Evolutionary conservation across 2,329 filamentous ascomycete species (phyloP), one percentile per base, ranked within the genome.

Genomic region (Colletotrichum sublineola): DNA sequence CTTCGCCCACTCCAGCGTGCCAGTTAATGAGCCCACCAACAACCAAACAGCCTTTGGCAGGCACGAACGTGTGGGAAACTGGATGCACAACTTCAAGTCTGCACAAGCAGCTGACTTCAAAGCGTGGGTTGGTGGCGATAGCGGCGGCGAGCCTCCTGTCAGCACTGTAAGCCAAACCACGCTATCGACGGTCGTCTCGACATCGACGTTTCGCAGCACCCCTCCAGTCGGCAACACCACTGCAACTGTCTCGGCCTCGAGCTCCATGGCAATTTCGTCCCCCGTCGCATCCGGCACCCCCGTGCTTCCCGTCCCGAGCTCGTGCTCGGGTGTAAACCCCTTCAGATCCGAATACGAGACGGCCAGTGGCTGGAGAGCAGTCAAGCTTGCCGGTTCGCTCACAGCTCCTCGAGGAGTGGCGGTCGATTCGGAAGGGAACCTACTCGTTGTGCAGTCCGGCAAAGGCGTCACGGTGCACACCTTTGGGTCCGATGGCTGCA

Each of bases 11-110:
- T 82, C 82, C 2, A 74, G 76, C 18, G 78, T 76, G 1, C 80
- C 82, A 6, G 82, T 84, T 12, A 80, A 84, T 63, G 77, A 79
- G 24, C 84, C 84, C 1, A 63, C 74, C 20, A 79, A 80, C 76
- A 76, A 76, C 31, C 78, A 80, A 14, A 79, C 81, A 4, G 76
- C 76, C 29, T 86, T 86, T 73, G 79, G 80, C 70, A 85, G 85
- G 73, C 84, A 86, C 74, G 81, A 85, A 58, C 79, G 78, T 68
- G 78, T 83, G 52, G 83, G 82, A 57, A 83, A 83, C 75, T 84
- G 81, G 80, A 77, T 78, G 44, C 81, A 84, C 73, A 80, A 84
- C 72, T 77, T 84, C 57, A 75, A 74, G 11, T 74, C 75, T 1
- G 80, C 80, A 12, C 76, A 78, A 63, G 80, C 82, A 3, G 75